Percentiles rank a stretch among this genome's conserved stretches.
Conservation (phyloP, 805 yeast genomes). For the Metschnikowia dekortorum region DNA sequence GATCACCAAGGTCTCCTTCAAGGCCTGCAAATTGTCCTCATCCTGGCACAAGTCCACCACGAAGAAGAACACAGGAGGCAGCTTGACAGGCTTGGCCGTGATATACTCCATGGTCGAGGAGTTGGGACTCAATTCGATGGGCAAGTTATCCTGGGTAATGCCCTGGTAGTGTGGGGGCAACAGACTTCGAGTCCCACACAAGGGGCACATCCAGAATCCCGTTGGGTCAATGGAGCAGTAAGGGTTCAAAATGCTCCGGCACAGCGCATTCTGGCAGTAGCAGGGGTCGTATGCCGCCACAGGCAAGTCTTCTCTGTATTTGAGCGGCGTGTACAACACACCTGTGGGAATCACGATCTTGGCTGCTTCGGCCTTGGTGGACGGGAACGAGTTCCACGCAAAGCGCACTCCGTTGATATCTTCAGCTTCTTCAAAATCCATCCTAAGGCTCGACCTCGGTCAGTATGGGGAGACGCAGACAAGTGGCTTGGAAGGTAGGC, state of each 20-base stretch:
- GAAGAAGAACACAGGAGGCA: slow-evolving; percentile 82
- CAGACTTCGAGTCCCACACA: slow-evolving; percentile 73
- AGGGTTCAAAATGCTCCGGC: slow-evolving; percentile 85
- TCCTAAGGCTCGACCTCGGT: slow-evolving; percentile 8
- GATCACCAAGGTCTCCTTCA: slow-evolving; percentile 74
- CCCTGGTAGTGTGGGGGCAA: slow-evolving; percentile 80
- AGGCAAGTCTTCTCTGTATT: slow-evolving; percentile 69
- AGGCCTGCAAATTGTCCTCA: slow-evolving; percentile 75
- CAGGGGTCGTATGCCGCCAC: slow-evolving; percentile 84
- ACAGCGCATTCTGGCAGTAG: slow-evolving; percentile 66
- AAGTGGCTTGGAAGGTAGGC: not conserved
- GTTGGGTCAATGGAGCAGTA: slow-evolving; percentile 76
- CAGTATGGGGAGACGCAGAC: not conserved
- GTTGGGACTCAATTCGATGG: slow-evolving; percentile 67
- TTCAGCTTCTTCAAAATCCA: slow-evolving; percentile 43
- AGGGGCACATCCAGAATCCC: slow-evolving; percentile 83
- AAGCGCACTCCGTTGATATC: slow-evolving; percentile 43
- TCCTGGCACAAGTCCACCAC: slow-evolving; percentile 90
- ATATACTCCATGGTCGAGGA: slow-evolving; percentile 83
- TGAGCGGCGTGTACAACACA: slow-evolving; percentile 90
- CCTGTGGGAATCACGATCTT: slow-evolving; percentile 94
- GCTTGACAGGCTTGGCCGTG: slow-evolving; percentile 70
- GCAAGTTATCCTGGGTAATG: slow-evolving; percentile 70
- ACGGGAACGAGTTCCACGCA: slow-evolving; percentile 72
- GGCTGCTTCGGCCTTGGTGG: slow-evolving; percentile 81